A percentile compares a stretch with the other conserved stretches of the same genome.
Conservation (phyloP, 1,284 basidiomycete species). For the Ceratobasidium sp. region DNA sequence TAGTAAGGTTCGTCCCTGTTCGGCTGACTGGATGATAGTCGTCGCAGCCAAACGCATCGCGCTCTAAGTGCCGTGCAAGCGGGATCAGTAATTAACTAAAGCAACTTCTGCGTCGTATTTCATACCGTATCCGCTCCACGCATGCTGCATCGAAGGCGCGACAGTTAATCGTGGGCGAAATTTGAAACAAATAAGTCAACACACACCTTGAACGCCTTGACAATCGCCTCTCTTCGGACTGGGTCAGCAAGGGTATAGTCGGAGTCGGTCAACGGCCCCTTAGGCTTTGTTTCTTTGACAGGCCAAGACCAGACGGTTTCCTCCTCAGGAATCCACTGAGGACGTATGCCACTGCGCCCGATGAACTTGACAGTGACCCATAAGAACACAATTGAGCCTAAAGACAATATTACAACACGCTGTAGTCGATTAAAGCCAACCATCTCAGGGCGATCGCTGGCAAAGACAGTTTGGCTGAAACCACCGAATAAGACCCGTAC, state of each 20-base stretch:
- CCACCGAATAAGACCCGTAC: neutral
- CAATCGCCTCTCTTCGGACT: slow-evolving; percentile 71
- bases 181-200: neutral
- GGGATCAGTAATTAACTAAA: neutral
- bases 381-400: slow-evolving; percentile 29
- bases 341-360: neutral
- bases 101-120: slow-evolving; percentile 48
- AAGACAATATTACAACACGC: slow-evolving; percentile 20
- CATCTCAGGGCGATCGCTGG: neutral
- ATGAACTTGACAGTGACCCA: slow-evolving; percentile 20
- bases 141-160: slow-evolving; percentile 63
- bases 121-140: slow-evolving; percentile 81
- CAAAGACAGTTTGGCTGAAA: neutral
- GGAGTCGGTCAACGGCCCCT: neutral
- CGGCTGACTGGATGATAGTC: slow-evolving; percentile 86
- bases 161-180: neutral
- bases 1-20: slow-evolving; percentile 78
- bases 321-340: slow-evolving; percentile 20
- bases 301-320: slow-evolving; percentile 10
- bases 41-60: slow-evolving; percentile 88
- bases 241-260: slow-evolving; percentile 60
- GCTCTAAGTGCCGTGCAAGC: slow-evolving; percentile 62
- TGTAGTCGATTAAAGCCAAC: slow-evolving; percentile 29
- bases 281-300: neutral
- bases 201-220: slow-evolving; percentile 79